A percentile compares a stretch with the other conserved stretches of the same genome.
Evolutionary conservation across 345 rosid genomes (phyloP).

Genomic region (Eucalyptus guilfoylei): DNA sequence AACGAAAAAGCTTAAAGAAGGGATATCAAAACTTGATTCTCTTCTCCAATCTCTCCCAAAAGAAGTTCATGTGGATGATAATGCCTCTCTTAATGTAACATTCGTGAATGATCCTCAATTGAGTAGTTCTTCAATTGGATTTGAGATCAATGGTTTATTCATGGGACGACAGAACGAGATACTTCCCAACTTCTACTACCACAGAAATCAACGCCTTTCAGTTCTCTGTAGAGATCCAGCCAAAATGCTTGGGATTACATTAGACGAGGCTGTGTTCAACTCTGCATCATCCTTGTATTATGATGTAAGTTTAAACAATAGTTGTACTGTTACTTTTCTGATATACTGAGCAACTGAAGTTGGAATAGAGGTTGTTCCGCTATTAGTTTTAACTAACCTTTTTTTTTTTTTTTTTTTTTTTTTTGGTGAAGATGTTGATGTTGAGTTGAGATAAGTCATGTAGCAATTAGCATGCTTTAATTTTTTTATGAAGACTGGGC

Average conservation of each 20-base stretch:
- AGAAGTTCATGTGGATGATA: conserved; percentile 81
- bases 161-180: conserved; percentile 15
- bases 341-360: background rate
- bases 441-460: background rate
- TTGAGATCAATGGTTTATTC: conserved; percentile 81
- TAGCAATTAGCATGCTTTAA: background rate
- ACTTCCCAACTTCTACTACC: background rate
- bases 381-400: background rate
- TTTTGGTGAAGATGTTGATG: background rate
- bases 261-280: conserved; percentile 77
- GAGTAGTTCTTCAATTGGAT: conserved; percentile 64
- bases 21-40: conserved; percentile 65
- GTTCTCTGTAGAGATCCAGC: conserved; percentile 43
- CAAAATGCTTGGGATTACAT: conserved; percentile 85
- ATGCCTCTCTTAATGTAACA: conserved; percentile 81
- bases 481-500: background rate
- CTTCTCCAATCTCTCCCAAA: conserved; percentile 73
- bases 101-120: conserved; percentile 57
- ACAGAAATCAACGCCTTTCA: conserved; percentile 21
- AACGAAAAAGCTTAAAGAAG: conserved; percentile 58
- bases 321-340: background rate
- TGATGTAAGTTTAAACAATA: conserved; percentile 45
- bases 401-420: background rate
- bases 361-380: background rate
- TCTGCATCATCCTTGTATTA: conserved; percentile 89